Evolutionary conservation across 768 basidiomycete genomes (phyloP), one percentile per base, ranked within the genome.

Genomic region (Boletus barrowsii): DNA sequence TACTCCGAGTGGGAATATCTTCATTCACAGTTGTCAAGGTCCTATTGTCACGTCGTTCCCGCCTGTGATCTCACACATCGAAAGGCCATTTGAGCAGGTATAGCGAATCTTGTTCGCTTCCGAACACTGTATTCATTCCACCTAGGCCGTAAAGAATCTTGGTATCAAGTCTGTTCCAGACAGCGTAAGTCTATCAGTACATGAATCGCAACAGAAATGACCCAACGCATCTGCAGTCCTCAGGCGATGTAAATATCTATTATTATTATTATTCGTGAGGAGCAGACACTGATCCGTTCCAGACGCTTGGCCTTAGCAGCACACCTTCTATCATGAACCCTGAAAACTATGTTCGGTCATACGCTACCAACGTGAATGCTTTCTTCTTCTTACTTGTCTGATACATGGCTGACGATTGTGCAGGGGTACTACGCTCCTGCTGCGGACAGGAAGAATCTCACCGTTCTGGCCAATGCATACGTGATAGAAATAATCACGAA

Each of bases 1-100:
- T 29, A 36, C 40, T 33, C 7, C 15, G 30, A 35, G 30, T 24
- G 8, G 10, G 20, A 3, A n/a, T 11, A 20, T 40, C 4, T 22
- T 42, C 24, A 26, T 29, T 51, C 33, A 43, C 13, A 33, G 7
- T 37, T 11, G 24, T n/a, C 3, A 14, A 44, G 50, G 50, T 24
- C 50, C 42, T 10, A 37, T 51, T 37, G 42, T 44, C 18, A 51
- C 50, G 14, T 44, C 50, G 7, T 51, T 51, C 35, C 50, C 42
- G 13, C 50, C 35, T 18, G 3, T 44, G n/a, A 26, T 51, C 14
- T 51, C 50, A n/a, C 37, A 44, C 35, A 8, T 51, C n/a, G 50
- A 51, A 29, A 26, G 24, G 35, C 50, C 50, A 3, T 11, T 51
- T 14, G 10, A 29, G 3, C 24, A 51, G 50, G 50, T 44, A 44